Base-by-base conservation (phyloP, 2,329 filamentous ascomycete species). In the Cercospora berteroae region DNA sequence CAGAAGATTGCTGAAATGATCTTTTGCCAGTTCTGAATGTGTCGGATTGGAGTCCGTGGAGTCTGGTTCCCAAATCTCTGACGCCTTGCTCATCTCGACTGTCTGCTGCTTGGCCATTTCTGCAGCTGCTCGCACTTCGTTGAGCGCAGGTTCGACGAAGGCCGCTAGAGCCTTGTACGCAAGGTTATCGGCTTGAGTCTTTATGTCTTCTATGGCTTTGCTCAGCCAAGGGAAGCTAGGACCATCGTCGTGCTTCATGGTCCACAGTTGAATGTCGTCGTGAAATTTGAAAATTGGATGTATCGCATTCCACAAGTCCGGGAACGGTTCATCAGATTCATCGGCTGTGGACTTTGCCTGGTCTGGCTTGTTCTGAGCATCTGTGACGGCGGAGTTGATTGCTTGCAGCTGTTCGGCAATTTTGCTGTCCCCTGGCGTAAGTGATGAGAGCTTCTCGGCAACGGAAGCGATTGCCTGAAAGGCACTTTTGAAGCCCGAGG, bases 271-370 rank as follows among this genome's bases (percentile, higher is more conserved):
- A 67, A 96, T 83, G 57, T 94, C 88, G 76, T 97, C 93, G 74
- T 96, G 93, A 83, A 93, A 95, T 78, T 96, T 85, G 68, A 97
- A 90, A 70, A 92, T 90, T 1, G 93, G 93, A 83, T 93, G 93
- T 71, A 97, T 89, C 78, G 95, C 89, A 75, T 85, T 81, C 71
- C 89, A 90, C 55, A 92, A 83, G 68, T 91, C 83, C 3, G 62
- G 55, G 23, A 36, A 58, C 8, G 55, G 55, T 36, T 36, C 55
- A 9, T 58, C 29, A 13, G 55, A 36, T 23, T 25, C n/a, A 3
- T 36, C 5, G 8, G 7, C 29, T 1, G 29, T 5, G 25, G 29
- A 36, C 10, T 58, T 58, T n/a, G 8, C 23, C 55, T 58, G 27
- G 5, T 58, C n/a, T 13, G 55, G 9, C 2, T 33, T 58, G 12